These are phyloP conservation scores for Lactarius psammicola DNA, from an alignment of 768 basidiomycete genomes.

Conservation along the genomic window DNA sequence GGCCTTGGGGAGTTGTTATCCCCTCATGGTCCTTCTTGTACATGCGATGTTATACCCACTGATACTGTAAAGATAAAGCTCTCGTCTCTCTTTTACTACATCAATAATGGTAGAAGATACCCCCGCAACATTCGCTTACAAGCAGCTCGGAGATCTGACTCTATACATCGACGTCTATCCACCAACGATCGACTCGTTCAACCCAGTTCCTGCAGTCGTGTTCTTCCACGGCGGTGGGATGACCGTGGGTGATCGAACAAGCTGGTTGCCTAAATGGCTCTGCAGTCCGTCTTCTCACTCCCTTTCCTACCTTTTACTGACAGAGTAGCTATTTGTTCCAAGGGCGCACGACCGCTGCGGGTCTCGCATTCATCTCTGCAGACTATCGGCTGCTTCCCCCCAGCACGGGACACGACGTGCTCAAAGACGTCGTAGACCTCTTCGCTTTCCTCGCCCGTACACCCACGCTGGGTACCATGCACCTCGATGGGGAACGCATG, in stretches of 20 bases:
- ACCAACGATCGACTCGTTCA: slow-evolving; percentile 30
- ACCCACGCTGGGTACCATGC: slow-evolving; percentile 12
- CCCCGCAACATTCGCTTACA: slow-evolving; percentile 38
- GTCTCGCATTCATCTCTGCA: slow-evolving; percentile 57
- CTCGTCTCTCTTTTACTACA: too few relatives aligned
- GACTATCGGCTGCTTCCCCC: slow-evolving; percentile 60
- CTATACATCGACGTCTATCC: slow-evolving; percentile 40
- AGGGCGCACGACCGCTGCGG: slow-evolving; percentile 50
- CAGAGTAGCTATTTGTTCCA: neutral
- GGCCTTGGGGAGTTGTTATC: too few relatives aligned
- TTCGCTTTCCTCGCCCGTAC: slow-evolving; percentile 45
- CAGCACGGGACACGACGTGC: slow-evolving; percentile 53
- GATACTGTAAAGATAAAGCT: too few relatives aligned
- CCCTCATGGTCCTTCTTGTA: too few relatives aligned
- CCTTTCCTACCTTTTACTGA: neutral
- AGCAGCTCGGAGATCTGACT: slow-evolving; percentile 32
- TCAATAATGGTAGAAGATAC: neutral
- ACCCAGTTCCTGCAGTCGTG: slow-evolving; percentile 35
- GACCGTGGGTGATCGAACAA: slow-evolving; percentile 54
- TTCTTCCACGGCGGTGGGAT: slow-evolving; percentile 57
- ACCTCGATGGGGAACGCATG: slow-evolving; percentile 45
- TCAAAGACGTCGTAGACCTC: slow-evolving; percentile 56
- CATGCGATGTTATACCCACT: too few relatives aligned
- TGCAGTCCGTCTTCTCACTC: slow-evolving; percentile 40
- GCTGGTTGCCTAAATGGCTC: slow-evolving; percentile 70